A percentile compares a stretch with the other conserved stretches of the same genome.
Evolutionary conservation across 2,329 filamentous ascomycete genomes (phyloP).

Genomic region (Calonectria ilicicola): DNA sequence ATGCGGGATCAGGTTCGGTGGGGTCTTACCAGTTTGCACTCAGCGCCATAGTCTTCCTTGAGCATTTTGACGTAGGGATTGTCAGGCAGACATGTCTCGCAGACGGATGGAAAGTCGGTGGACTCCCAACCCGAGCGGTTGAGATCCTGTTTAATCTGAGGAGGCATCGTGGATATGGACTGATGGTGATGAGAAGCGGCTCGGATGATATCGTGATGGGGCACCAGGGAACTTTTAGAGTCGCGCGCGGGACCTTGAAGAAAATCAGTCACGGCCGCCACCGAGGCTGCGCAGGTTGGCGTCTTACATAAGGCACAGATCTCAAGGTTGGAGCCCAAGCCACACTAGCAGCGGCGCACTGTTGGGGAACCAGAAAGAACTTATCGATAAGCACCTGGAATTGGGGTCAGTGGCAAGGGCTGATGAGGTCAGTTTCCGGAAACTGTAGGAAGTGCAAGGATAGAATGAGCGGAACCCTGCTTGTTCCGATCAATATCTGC

Average conservation of each 20-base stretch:
- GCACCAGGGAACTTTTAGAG: conserved; percentile 37
- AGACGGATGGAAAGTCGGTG: conserved; percentile 89
- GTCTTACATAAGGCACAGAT: conserved; percentile 37
- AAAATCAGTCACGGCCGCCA: conserved; percentile 42
- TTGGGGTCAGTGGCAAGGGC: neutral
- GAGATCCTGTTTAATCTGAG: conserved; percentile 95
- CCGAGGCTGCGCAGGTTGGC: conserved; percentile 12
- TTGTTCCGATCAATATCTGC: conserved; percentile 15
- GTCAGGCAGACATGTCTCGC: conserved; percentile 92
- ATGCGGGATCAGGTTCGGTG: neutral
- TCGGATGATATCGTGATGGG: conserved; percentile 32
- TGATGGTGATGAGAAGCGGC: conserved; percentile 35
- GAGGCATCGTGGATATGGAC: conserved; percentile 69
- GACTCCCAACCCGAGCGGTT: conserved; percentile 97
- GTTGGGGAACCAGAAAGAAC: conserved; percentile 11
- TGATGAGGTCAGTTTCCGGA: neutral
- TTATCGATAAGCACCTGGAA: conserved; percentile 43
- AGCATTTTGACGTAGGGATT: conserved; percentile 99
- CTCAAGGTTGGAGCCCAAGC: conserved; percentile 19
- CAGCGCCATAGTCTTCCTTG: conserved; percentile 93
- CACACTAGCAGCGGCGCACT: neutral
- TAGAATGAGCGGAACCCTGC: neutral
- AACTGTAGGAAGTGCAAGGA: conserved; percentile 1
- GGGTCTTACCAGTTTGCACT: conserved; percentile 74
- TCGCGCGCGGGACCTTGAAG: conserved; percentile 33